A percentile compares a stretch with the other conserved stretches of the same genome.
Conservation (phyloP, 1,284 basidiomycete species). For the Lentinula novae-zelandiae region DNA sequence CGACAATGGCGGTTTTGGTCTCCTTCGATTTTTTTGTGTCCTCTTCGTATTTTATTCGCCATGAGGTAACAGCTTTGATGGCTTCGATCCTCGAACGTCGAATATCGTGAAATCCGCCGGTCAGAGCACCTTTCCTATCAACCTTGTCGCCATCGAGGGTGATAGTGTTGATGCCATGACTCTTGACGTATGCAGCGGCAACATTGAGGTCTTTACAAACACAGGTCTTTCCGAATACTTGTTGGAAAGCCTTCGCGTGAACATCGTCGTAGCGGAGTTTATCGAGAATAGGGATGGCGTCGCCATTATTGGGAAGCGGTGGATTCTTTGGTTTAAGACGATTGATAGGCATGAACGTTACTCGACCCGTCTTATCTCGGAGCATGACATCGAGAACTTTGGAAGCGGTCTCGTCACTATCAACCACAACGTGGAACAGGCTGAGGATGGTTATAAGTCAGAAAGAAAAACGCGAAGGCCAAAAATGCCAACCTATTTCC, state of each 20-base stretch:
- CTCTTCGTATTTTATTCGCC: constrained; percentile 70
- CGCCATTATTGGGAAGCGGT: constrained; percentile 72
- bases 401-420: constrained; percentile 89
- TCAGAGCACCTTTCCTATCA: constrained; percentile 93
- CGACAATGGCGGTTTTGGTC: constrained; percentile 66
- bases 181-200: constrained; percentile 92
- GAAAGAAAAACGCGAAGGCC: neutral
- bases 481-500: constrained; percentile 70
- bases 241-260: constrained; percentile 86
- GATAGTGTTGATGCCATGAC: constrained; percentile 94
- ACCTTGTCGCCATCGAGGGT: constrained; percentile 98
- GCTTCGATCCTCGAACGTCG: constrained; percentile 88
- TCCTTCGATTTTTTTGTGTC: constrained; percentile 68
- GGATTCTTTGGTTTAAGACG: constrained; percentile 82
- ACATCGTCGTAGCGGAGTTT: constrained; percentile 74
- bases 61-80: constrained; percentile 75
- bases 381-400: constrained; percentile 90
- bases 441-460: constrained; percentile 34
- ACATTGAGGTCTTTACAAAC: constrained; percentile 91
- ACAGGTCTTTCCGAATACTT: constrained; percentile 98
- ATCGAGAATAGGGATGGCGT: constrained; percentile 85
- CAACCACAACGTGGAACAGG: constrained; percentile 97
- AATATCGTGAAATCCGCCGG: constrained; percentile 95
- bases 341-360: constrained; percentile 99
- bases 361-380: constrained; percentile 87